These are phyloP conservation scores for Clavispora vitiphila DNA, from an alignment of 805 yeast genomes.

Conservation along the genomic window DNA sequence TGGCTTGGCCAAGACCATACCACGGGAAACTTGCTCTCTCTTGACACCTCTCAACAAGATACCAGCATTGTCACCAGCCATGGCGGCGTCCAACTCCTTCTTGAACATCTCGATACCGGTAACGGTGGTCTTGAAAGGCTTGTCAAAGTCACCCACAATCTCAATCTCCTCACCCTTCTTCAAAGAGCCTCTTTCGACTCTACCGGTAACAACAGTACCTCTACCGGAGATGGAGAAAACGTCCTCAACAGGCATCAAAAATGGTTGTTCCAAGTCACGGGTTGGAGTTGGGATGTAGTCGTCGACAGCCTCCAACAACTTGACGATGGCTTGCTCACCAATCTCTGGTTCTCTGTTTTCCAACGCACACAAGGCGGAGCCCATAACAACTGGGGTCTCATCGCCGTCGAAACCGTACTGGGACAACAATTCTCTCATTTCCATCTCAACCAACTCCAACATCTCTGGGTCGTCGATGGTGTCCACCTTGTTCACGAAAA, in stretches of 20 bases:
- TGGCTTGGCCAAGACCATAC: conserved; percentile 95
- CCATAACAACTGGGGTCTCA: conserved; percentile 96
- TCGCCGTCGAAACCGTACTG: conserved; percentile 98
- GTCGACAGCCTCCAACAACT: conserved; percentile 88
- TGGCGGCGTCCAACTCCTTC: conserved; percentile 95
- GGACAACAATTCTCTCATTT: conserved; percentile 93
- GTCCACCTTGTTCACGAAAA: conserved; percentile 96
- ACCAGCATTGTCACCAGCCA: conserved; percentile 99
- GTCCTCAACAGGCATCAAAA: conserved; percentile 95
- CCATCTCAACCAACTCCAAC: conserved; percentile 99
- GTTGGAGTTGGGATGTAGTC: conserved; percentile 92
- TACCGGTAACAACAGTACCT: conserved; percentile 98
- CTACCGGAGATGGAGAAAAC: conserved; percentile 98
- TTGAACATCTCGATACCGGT: conserved; percentile 99
- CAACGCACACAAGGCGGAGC: conserved; percentile 95
- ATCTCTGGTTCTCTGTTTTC: conserved; percentile 86
- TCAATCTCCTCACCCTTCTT: conserved; percentile 99
- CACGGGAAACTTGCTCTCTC: conserved; percentile 95
- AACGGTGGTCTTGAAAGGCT: conserved; percentile 87
- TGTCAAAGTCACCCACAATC: conserved; percentile 86
- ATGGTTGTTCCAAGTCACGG: conserved; percentile 94
- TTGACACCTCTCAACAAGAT: conserved; percentile 94
- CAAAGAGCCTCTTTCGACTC: conserved; percentile 97
- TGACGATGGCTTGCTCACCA: conserved; percentile 78
- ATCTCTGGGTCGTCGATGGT: conserved; percentile 97